Evolutionary conservation across 345 rosid genomes (phyloP).

Genomic region (Arabidopsis suecica): DNA sequence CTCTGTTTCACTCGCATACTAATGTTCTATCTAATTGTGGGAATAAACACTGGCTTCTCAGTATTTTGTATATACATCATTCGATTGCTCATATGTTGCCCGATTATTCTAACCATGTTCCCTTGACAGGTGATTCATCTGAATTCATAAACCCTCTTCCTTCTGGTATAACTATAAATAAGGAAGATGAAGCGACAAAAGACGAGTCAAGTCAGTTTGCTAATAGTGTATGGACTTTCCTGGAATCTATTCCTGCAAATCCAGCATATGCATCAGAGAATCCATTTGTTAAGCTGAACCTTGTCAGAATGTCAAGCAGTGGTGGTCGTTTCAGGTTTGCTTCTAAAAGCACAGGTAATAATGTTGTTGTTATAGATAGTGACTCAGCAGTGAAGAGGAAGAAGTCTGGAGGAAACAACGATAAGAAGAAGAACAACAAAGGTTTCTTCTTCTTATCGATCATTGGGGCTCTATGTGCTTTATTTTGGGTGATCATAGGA

Average conservation of each 20-base stretch:
- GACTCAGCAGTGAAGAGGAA: constrained; percentile 41
- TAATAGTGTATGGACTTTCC: constrained; percentile 71
- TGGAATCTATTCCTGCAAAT: constrained; percentile 82
- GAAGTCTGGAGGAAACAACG: constrained; percentile 41
- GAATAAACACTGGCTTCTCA: neutral
- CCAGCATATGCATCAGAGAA: constrained; percentile 89
- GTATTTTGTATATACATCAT: neutral
- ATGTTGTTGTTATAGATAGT: constrained; percentile 24
- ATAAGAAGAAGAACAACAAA: constrained; percentile 27
- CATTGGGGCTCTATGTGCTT: constrained; percentile 67
- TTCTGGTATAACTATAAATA: neutral
- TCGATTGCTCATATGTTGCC: neutral
- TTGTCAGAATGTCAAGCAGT: constrained; percentile 73
- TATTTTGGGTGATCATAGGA: constrained; percentile 69
- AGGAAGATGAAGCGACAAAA: constrained; percentile 12
- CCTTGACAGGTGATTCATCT: constrained; percentile 28
- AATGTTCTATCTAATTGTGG: neutral
- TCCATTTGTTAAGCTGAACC: constrained; percentile 60
- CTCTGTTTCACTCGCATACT: constrained; percentile 4
- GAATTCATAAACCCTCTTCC: constrained; percentile 22
- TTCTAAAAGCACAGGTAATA: constrained; percentile 35
- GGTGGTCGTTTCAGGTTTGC: constrained; percentile 59
- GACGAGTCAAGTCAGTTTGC: constrained; percentile 58
- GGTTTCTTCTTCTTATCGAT: constrained; percentile 58
- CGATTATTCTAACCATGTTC: neutral